A percentile compares a stretch with the other conserved stretches of the same genome.
Conservation (phyloP, 331 rosid genomes). For the Pyrus hybrid region DNA sequence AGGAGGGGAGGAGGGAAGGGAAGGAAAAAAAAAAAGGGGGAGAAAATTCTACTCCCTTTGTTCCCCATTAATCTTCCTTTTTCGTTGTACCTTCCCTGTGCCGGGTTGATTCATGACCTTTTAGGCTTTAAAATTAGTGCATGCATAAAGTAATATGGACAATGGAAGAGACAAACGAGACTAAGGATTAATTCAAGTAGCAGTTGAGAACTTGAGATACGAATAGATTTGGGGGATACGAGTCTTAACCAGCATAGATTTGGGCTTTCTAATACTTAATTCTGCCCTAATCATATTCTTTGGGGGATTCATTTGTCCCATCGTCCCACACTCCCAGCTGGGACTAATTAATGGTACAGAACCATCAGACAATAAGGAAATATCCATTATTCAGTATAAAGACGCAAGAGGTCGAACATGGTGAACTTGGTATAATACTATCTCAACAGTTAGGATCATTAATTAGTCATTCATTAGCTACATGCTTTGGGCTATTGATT, state of each 20-base stretch:
- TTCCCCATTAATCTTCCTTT: neutral
- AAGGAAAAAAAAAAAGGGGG: no score
- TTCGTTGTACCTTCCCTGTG: neutral
- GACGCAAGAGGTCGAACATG: neutral
- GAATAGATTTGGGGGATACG: neutral
- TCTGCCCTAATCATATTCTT: neutral
- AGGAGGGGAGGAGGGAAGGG: no score
- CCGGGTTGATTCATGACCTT: neutral
- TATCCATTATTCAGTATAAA: neutral
- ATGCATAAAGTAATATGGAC: neutral
- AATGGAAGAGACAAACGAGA: neutral
- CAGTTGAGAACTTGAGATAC: conserved; percentile 7
- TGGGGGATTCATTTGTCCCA: neutral
- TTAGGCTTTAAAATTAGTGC: neutral
- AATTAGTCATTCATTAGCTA: neutral
- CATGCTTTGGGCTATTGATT: neutral
- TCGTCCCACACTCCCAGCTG: neutral
- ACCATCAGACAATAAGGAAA: neutral
- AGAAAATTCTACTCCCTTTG: no score
- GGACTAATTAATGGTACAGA: neutral
- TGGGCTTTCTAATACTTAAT: neutral
- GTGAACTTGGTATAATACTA: neutral
- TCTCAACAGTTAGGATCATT: neutral
- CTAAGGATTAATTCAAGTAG: neutral
- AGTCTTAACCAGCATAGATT: neutral